phyloP scores from a whole-genome alignment of 192 early-diverging fungal genomes.

The Tieghemiomyces parasiticus region DNA sequence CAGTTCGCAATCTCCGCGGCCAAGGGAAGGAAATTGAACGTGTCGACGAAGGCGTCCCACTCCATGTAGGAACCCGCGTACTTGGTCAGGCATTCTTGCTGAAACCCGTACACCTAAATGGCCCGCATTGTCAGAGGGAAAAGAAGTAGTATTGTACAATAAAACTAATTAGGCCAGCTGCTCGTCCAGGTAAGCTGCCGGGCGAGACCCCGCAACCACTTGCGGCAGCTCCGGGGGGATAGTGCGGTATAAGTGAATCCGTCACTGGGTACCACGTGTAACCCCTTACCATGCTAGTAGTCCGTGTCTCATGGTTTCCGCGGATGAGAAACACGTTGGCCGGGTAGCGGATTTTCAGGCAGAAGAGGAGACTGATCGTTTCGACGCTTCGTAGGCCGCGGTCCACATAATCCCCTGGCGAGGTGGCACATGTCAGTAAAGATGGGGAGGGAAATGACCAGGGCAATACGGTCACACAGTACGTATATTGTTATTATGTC shows the following conservation, averaged over 20 bases:
- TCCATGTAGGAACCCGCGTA: neutral
- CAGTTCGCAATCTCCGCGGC: slow-evolving; percentile 3
- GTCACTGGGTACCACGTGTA: too few relatives aligned
- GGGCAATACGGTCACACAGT: too few relatives aligned
- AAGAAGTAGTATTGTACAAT: too few relatives aligned
- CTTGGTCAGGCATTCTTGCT: neutral
- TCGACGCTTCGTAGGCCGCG: slow-evolving; percentile 1
- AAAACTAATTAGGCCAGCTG: too few relatives aligned
- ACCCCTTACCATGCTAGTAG: neutral
- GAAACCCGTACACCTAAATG: neutral
- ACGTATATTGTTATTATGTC: too few relatives aligned
- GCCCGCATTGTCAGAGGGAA: too few relatives aligned
- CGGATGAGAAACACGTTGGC: slow-evolving; percentile 8
- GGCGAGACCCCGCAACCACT: too few relatives aligned
- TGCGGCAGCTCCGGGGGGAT: too few relatives aligned
- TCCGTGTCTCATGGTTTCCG: slow-evolving; percentile 3
- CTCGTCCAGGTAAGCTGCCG: too few relatives aligned
- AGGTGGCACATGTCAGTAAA: too few relatives aligned
- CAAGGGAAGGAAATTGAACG: slow-evolving; percentile 7
- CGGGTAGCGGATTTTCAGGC: slow-evolving; percentile 2
- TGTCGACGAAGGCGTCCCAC: slow-evolving; percentile 1
- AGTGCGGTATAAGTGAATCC: too few relatives aligned
- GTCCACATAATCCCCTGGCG: slow-evolving; percentile 8
- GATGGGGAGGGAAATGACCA: too few relatives aligned
- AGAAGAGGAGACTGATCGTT: slow-evolving; percentile 10